Evolutionary conservation across 176 grass and related monocot species (phyloP), one percentile per base, ranked within the genome.

Genomic region (Hyparrhenia diplandra): DNA sequence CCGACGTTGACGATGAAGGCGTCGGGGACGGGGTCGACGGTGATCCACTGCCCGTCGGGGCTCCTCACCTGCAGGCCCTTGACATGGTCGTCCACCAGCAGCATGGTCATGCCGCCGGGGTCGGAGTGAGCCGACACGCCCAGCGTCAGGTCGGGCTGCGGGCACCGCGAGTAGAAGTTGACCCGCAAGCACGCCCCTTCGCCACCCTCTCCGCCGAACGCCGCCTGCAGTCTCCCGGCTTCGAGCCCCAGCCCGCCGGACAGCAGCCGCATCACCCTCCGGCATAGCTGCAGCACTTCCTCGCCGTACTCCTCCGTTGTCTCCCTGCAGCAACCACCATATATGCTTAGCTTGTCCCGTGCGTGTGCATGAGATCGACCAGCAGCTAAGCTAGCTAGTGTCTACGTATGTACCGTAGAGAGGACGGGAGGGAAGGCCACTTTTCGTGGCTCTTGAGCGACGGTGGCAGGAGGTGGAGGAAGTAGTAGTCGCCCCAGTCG

Each of bases 401-500:
- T n/a, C n/a, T 8, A 1, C 1, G 9, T 40, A 8, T 40, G 9
- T 76, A 93, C 94, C 79, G 80, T 13, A 97, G 83, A 10, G 73
- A 77, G 16, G 60, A 37, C 43, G 89, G 91, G 21, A 83, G 74
- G 40, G 81, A 39, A 0, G 94, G 94, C 94, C 94, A 97, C 80
- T 97, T 97, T n/a, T 88, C 78, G 42, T 94, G 89, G 88, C 60
- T 85, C 86, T 91, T 85, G 82, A 93, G 84, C 9, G 58, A 60
- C 29, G 27, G 1, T 8, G 94, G 94, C 81, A 84, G 81, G 84
- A 93, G 60, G 83, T 97, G 86, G 71, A 97, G 80, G 80, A 89
- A 97, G 61, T 88, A 97, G 72, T 97, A 97, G 86, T 97, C 94
- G 51, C 86, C 89, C 94, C 94, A 97, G 73, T 97, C 94, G 4